Base-by-base conservation (phyloP, 305 asterid species). In the Euphrasia arctica region DNA sequence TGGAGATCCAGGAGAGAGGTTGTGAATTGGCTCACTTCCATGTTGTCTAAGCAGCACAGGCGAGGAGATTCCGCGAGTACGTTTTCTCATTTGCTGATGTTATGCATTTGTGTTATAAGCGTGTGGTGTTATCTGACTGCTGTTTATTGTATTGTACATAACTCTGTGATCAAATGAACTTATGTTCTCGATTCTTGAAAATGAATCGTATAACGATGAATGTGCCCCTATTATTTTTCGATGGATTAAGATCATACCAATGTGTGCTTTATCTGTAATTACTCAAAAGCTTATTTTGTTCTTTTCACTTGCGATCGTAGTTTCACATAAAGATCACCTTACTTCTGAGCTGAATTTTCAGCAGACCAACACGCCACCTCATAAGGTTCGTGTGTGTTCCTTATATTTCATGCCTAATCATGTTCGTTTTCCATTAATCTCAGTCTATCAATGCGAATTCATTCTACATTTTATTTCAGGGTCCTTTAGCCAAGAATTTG, bases 1-100 rank as follows among this genome's bases (percentile, higher is more conserved):
- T 93, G 98, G 98, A 87, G 98, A 78, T 93, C 98, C 15, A 84
- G 97, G 80, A 82, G 98, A 78, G 98, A 93, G 82, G 98, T 93
- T 18, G 98, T 93, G 67, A 86, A 90, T 71, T 93, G 98, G 98
- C 93, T 93, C 52, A 90, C 95, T 66, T 93, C 98, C 60, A 90
- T 90, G 95, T 70, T 93, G 70, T 93, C 99, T 2, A 90, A 90
- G 71, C 97, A 84, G 69, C 97, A 82, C 54, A 72, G 79, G 50
- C 87, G 76, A 54, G 83, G 80, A 50, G 90, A 85, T 69, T 76
- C 63, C 62, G 68, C 87, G 13, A 74, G 98, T 92, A 85, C 54
- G 89, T 50, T 52, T 69, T 70, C 64, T 22, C 50, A 68, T 32
- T 22, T 34, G 66, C 48, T 60, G 15, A 11, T 58, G 13, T 69